Percentiles rank a stretch among this genome's conserved stretches.
Conservation (phyloP, 2,329 filamentous ascomycete species). For the Colletotrichum scovillei region DNA sequence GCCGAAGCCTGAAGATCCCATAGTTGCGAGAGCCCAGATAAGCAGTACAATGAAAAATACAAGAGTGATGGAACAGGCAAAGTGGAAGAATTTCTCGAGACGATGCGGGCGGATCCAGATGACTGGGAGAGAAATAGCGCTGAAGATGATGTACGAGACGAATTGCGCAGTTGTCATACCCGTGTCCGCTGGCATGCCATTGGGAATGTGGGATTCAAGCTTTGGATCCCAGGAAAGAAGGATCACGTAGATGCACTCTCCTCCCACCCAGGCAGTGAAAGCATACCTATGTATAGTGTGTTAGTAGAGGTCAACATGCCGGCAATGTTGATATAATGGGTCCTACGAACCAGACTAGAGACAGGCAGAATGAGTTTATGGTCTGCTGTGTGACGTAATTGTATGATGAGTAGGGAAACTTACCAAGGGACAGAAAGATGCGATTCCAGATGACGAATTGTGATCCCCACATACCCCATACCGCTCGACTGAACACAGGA, state of each 20-base stretch:
- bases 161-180: conserved; percentile 58
- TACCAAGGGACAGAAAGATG: conserved; percentile 54
- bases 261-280: conserved; percentile 59
- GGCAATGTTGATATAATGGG: neutral
- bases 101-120: conserved; percentile 57
- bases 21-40: conserved; percentile 57
- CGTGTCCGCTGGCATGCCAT: conserved; percentile 51
- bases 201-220: conserved; percentile 54
- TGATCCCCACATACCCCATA: conserved; percentile 45
- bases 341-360: conserved; percentile 39
- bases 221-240: conserved; percentile 57
- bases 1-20: conserved; percentile 53
- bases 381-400: too few species aligned
- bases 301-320: conserved; percentile 4
- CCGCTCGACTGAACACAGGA: conserved; percentile 45
- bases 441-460: conserved; percentile 48
- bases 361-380: neutral
- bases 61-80: conserved; percentile 51
- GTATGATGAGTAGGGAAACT: conserved; percentile 10
- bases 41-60: conserved; percentile 54
- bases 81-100: conserved; percentile 54
- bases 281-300: conserved; percentile 47
- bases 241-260: conserved; percentile 57
- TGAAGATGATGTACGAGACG: conserved; percentile 57
- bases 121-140: conserved; percentile 54